Percentiles rank a stretch among this genome's conserved stretches.
Evolutionary conservation across 2,329 filamentous ascomycete species (phyloP).

Genomic region (Xylariomycetidae sp.): DNA sequence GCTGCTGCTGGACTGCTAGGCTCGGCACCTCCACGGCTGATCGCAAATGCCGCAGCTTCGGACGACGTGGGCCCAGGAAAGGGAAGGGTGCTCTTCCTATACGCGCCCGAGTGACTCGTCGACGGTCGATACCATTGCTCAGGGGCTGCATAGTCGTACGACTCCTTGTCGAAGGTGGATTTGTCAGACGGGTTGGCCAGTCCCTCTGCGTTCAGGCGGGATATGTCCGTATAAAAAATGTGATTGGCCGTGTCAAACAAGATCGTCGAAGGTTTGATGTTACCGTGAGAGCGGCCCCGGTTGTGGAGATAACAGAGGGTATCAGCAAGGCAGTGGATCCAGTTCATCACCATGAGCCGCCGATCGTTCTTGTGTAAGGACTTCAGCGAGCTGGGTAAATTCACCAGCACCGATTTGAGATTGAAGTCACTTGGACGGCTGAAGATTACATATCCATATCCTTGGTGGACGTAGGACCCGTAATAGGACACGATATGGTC

Average conservation of each 20-base stretch:
- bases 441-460: slow-evolving; percentile 60
- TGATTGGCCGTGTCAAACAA: slow-evolving; percentile 61
- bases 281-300: slow-evolving; percentile 58
- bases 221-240: slow-evolving; percentile 64
- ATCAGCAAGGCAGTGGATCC: slow-evolving; percentile 70
- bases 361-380: slow-evolving; percentile 56
- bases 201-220: slow-evolving; percentile 40
- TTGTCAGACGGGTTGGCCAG: slow-evolving; percentile 38
- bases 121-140: slow-evolving; percentile 54
- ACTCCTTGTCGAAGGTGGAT: slow-evolving; percentile 58
- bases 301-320: slow-evolving; percentile 64
- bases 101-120: slow-evolving; percentile 23
- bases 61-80: too few relatives aligned
- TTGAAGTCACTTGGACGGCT: slow-evolving; percentile 63
- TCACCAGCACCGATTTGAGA: slow-evolving; percentile 62
- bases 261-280: slow-evolving; percentile 67
- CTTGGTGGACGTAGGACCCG: slow-evolving; percentile 65
- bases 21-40: slow-evolving; percentile 29
- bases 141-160: slow-evolving; percentile 69
- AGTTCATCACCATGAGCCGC: slow-evolving; percentile 60
- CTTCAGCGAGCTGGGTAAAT: slow-evolving; percentile 58
- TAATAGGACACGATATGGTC: slow-evolving; percentile 67
- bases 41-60: slow-evolving; percentile 33
- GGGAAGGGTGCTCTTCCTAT: slow-evolving; percentile 26
- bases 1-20: slow-evolving; percentile 27